These are phyloP conservation scores for Schoenoplectus tabernaemontani DNA, from an alignment of 202 grass and related monocot genomes.

Conservation along the genomic window DNA sequence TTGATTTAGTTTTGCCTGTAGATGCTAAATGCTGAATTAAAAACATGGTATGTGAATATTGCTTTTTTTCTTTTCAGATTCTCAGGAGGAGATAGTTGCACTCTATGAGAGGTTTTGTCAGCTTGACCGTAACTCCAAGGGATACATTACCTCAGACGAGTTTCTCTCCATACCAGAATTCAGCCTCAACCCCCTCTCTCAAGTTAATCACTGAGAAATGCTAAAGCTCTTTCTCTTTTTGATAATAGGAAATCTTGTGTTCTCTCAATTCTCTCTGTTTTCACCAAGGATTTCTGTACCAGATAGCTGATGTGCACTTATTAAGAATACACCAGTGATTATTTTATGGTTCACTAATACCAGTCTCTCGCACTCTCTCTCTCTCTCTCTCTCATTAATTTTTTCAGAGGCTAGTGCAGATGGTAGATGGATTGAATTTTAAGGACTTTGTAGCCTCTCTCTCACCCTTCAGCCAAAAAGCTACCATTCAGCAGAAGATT, in stretches of 20 bases:
- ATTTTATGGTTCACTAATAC: background rate
- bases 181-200: conserved; percentile 79
- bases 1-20: background rate
- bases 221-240: background rate
- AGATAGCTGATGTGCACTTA: background rate
- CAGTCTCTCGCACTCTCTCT: background rate
- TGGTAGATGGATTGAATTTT: conserved; percentile 91
- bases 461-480: conserved; percentile 71
- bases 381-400: background rate
- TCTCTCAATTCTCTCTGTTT: background rate
- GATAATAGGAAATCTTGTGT: background rate
- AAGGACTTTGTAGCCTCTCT: conserved; percentile 94
- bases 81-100: conserved; percentile 87
- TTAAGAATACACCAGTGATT: background rate
- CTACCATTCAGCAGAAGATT: conserved; percentile 60
- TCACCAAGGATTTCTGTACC: background rate
- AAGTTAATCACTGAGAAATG: conserved; percentile 30
- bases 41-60: too few species aligned
- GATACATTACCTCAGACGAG: conserved; percentile 86
- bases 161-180: conserved; percentile 95
- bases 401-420: conserved; percentile 64
- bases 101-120: conserved; percentile 93
- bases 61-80: conserved; percentile 36
- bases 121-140: conserved; percentile 81
- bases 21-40: background rate